These are phyloP conservation scores for Globisporangium echinulatum DNA, from an alignment of 352 stramenopile genomes.

Conservation along the genomic window DNA sequence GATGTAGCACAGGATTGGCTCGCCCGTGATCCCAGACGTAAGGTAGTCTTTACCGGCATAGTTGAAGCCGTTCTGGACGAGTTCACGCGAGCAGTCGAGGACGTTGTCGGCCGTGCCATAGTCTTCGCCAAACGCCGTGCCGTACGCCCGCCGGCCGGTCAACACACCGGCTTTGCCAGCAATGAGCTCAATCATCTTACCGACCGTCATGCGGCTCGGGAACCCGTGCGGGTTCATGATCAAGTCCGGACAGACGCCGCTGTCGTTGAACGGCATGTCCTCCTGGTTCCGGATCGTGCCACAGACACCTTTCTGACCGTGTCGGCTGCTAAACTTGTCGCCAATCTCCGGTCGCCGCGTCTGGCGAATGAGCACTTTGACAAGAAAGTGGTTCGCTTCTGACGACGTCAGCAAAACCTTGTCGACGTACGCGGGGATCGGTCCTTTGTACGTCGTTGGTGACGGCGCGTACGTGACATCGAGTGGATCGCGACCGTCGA, in stretches of 20 bases:
- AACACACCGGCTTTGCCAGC: slow-evolving; percentile 97
- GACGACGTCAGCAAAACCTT: slow-evolving; percentile 98
- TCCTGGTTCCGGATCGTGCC: slow-evolving; percentile 94
- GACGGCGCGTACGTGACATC: slow-evolving; percentile 80
- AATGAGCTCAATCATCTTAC: slow-evolving; percentile 99
- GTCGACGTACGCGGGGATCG: slow-evolving; percentile 95
- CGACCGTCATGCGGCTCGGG: slow-evolving; percentile 99
- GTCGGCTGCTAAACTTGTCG: slow-evolving; percentile 99
- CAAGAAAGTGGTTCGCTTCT: slow-evolving; percentile 96
- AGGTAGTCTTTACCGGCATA: slow-evolving; percentile 99
- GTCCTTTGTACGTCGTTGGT: slow-evolving; percentile 94
- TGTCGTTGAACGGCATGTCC: slow-evolving; percentile 99
- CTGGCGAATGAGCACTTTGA: slow-evolving; percentile 97
- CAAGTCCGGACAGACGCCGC: slow-evolving; percentile 97
- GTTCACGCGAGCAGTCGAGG: slow-evolving; percentile 86
- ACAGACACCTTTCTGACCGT: slow-evolving; percentile 99
- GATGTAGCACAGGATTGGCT: slow-evolving; percentile 98
- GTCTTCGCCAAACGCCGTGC: slow-evolving; percentile 98
- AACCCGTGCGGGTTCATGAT: slow-evolving; percentile 99
- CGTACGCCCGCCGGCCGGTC: slow-evolving; percentile 95
- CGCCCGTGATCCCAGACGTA: slow-evolving; percentile 92
- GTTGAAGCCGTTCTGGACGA: slow-evolving; percentile 97
- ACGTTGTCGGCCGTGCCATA: slow-evolving; percentile 94
- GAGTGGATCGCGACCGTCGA: slow-evolving; percentile 65
- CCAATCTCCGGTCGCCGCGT: slow-evolving; percentile 96